Conservation (phyloP, 2,329 filamentous ascomycete species). For the Ophiostoma angusticollis region DNA sequence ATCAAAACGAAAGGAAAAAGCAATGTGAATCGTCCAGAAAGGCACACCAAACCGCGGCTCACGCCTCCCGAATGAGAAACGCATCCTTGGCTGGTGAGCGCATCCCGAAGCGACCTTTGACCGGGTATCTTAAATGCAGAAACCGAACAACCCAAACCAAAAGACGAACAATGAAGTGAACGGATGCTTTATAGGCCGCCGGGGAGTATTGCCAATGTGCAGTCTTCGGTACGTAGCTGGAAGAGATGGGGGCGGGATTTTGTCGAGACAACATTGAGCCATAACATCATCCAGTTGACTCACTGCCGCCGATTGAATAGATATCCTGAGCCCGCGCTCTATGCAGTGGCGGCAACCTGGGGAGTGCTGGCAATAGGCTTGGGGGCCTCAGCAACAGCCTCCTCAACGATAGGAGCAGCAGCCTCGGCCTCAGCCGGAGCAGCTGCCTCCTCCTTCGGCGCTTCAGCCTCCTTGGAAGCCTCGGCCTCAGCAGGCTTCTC, state of each 20-base stretch:
- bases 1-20: too few species aligned
- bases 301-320: slow-evolving; percentile 12
- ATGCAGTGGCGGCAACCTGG: slow-evolving; percentile 39
- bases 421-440: slow-evolving; percentile 25
- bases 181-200: slow-evolving; percentile 6
- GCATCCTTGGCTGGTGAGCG: too few species aligned
- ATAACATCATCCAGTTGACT: slow-evolving; percentile 13
- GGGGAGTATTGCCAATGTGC: slow-evolving; percentile 7
- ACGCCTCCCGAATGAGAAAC: too few species aligned
- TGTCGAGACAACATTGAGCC: slow-evolving; percentile 7
- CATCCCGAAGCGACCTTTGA: slow-evolving; percentile 7
- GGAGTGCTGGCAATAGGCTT: slow-evolving; percentile 27
- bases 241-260: not conserved
- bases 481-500: slow-evolving; percentile 19
- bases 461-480: slow-evolving; percentile 21
- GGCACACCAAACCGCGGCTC: too few species aligned
- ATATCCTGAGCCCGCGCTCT: slow-evolving; percentile 19
- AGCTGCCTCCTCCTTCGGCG: slow-evolving; percentile 19
- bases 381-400: slow-evolving; percentile 23
- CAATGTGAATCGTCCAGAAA: too few species aligned
- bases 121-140: slow-evolving; percentile 35
- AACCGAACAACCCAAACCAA: slow-evolving; percentile 29
- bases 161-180: slow-evolving; percentile 10
- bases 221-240: not conserved
- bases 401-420: slow-evolving; percentile 26